phyloP scores from a whole-genome alignment of 768 basidiomycete genomes.

The Termitomyces bulborhizus region DNA sequence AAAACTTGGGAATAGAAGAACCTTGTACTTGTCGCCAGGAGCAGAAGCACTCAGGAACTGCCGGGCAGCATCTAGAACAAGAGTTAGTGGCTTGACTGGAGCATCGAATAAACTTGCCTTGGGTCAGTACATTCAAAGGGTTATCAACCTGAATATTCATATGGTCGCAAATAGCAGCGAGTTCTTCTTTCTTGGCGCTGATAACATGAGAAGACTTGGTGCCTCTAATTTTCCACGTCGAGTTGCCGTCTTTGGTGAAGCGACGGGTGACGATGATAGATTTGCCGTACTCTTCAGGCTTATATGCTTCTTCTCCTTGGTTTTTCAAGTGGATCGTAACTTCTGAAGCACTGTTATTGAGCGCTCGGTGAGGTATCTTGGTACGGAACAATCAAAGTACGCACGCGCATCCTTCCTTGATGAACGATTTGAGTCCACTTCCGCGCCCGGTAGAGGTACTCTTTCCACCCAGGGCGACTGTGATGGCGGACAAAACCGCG shows the following conservation, averaged over 20 bases:
- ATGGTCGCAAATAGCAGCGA: conserved; percentile 85
- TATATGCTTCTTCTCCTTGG: conserved; percentile 85
- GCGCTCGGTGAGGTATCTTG: background rate
- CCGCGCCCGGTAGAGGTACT: conserved; percentile 89
- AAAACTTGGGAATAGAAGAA: conserved; percentile 16
- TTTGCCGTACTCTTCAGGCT: conserved; percentile 78
- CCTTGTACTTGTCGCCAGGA: conserved; percentile 85
- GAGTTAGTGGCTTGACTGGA: background rate
- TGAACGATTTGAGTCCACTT: conserved; percentile 75
- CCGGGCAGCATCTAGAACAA: conserved; percentile 51
- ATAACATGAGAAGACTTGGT: conserved; percentile 36
- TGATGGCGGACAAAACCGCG: conserved; percentile 88
- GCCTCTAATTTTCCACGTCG: conserved; percentile 78
- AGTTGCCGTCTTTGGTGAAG: conserved; percentile 71
- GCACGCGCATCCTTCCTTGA: conserved; percentile 77
- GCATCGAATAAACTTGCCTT: conserved; percentile 52
- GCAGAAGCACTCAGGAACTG: conserved; percentile 84
- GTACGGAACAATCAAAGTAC: conserved; percentile 15
- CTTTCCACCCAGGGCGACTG: conserved; percentile 91
- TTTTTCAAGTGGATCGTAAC: conserved; percentile 85
- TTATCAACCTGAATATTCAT: conserved; percentile 98
- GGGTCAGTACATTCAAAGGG: conserved; percentile 91
- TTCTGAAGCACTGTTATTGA: conserved; percentile 48
- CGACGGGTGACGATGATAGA: conserved; percentile 79
- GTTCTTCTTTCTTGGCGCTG: conserved; percentile 75